phyloP scores from a whole-genome alignment of 176 grass and related monocot species.

The Oryza longistaminata region DNA sequence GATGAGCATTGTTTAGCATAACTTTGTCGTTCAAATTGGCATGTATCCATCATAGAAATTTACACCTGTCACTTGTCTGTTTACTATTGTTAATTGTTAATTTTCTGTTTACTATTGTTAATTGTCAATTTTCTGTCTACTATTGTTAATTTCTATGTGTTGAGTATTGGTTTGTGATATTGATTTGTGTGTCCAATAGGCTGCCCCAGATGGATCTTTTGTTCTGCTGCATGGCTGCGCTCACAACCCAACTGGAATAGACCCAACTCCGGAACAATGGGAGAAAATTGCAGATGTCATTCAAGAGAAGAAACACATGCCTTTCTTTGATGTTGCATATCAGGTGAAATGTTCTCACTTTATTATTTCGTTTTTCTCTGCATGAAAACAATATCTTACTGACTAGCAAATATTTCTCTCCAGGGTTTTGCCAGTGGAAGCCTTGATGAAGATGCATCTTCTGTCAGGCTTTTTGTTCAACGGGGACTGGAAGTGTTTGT shows the following conservation, averaged over 20 bases:
- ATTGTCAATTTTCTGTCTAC: conserved; percentile 15
- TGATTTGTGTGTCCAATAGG: conserved; percentile 49
- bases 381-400: conserved; percentile 19
- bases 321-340: conserved; percentile 99
- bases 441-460: conserved; percentile 91
- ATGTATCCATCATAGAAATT: background rate
- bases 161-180: conserved; percentile 19
- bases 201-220: conserved; percentile 94
- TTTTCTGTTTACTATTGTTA: conserved; percentile 11
- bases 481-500: conserved; percentile 90
- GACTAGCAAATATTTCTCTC: conserved; percentile 11
- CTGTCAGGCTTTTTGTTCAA: conserved; percentile 88
- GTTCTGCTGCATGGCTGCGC: conserved; percentile 93
- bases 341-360: conserved; percentile 55
- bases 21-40: conserved; percentile 3
- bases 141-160: background rate
- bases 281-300: conserved; percentile 83
- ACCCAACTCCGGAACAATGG: conserved; percentile 90
- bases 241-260: conserved; percentile 97
- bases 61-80: background rate
- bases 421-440: conserved; percentile 98
- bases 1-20: background rate
- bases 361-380: background rate
- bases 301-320: conserved; percentile 84
- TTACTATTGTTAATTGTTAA: too few relatives aligned